Evolutionary conservation across 768 basidiomycete species (phyloP).

Genomic region (Leccinum boreale): DNA sequence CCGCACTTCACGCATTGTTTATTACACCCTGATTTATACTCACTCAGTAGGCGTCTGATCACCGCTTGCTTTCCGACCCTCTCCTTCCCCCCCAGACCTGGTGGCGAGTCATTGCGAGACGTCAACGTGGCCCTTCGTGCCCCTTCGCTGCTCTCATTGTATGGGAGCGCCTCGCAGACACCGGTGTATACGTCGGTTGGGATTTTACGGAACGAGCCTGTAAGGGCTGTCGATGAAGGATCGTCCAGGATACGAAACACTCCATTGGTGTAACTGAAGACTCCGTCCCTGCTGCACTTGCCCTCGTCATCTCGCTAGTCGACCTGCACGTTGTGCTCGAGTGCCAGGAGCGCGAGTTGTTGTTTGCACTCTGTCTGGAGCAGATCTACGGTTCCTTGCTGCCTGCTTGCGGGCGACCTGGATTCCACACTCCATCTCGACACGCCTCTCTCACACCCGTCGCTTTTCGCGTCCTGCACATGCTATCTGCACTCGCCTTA

Average conservation of each 20-base stretch:
- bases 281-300: slow-evolving; percentile 19
- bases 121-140: slow-evolving; percentile 25
- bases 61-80: slow-evolving; percentile 35
- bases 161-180: slow-evolving; percentile 29
- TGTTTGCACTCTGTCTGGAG: slow-evolving; percentile 11
- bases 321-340: slow-evolving; percentile 27
- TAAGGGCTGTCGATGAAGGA: slow-evolving; percentile 24
- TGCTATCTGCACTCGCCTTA: slow-evolving; percentile 13
- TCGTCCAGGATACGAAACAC: slow-evolving; percentile 14
- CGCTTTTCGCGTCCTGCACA: slow-evolving; percentile 8
- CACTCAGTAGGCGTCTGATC: slow-evolving; percentile 43
- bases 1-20: slow-evolving; percentile 36
- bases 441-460: slow-evolving; percentile 18
- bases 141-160: slow-evolving; percentile 31
- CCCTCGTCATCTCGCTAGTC: slow-evolving; percentile 39
- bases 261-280: background rate
- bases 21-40: slow-evolving; percentile 42
- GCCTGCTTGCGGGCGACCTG: slow-evolving; percentile 28
- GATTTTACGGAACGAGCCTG: slow-evolving; percentile 25
- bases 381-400: slow-evolving; percentile 5
- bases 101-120: slow-evolving; percentile 23
- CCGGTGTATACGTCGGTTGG: slow-evolving; percentile 24
- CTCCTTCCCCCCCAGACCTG: slow-evolving; percentile 14
- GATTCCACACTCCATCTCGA: slow-evolving; percentile 20
- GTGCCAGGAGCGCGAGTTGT: slow-evolving; percentile 15